Conservation (phyloP, 2,329 filamentous ascomycete species). For the Diplodia seriata region DNA sequence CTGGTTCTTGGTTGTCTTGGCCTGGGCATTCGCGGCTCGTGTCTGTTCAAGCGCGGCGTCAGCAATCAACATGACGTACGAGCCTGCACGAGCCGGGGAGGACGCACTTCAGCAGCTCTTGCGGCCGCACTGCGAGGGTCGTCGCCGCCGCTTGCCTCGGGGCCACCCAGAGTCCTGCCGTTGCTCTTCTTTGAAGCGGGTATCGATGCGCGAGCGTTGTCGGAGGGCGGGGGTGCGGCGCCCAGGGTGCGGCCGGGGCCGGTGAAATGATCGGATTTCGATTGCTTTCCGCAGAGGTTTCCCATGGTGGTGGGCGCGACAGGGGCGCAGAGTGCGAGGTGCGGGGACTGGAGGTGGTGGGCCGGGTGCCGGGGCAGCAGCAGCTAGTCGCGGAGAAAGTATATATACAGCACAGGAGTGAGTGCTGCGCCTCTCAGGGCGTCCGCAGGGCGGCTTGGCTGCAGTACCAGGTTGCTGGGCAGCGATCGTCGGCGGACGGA, state of each 20-base stretch:
- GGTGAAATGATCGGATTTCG: constrained; percentile 62
- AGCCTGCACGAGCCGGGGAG: constrained; percentile 35
- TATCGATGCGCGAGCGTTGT: constrained; percentile 44
- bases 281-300: constrained; percentile 79
- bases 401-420: not conserved
- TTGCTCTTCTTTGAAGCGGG: constrained; percentile 52
- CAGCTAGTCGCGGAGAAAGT: not conserved
- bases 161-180: constrained; percentile 69
- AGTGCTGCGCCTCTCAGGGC: constrained; percentile 10
- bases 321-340: not conserved
- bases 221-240: constrained; percentile 55
- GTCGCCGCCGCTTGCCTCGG: constrained; percentile 38
- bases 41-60: constrained; percentile 6
- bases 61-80: not conserved
- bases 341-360: not conserved
- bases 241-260: constrained; percentile 76
- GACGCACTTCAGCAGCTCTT: constrained; percentile 79
- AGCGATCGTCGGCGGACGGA: constrained; percentile 11
- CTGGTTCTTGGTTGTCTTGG: constrained; percentile 62
- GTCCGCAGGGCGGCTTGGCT: constrained; percentile 2
- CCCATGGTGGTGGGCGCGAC: constrained; percentile 67
- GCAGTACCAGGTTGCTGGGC: constrained; percentile 18
- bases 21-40: constrained; percentile 11
- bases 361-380: not conserved
- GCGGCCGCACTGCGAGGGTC: constrained; percentile 73